A percentile compares a stretch with the other conserved stretches of the same genome.
These are phyloP conservation scores for Trypanosoma lewisi DNA, from an alignment of 208 protist genomes.

Conservation along the genomic window DNA sequence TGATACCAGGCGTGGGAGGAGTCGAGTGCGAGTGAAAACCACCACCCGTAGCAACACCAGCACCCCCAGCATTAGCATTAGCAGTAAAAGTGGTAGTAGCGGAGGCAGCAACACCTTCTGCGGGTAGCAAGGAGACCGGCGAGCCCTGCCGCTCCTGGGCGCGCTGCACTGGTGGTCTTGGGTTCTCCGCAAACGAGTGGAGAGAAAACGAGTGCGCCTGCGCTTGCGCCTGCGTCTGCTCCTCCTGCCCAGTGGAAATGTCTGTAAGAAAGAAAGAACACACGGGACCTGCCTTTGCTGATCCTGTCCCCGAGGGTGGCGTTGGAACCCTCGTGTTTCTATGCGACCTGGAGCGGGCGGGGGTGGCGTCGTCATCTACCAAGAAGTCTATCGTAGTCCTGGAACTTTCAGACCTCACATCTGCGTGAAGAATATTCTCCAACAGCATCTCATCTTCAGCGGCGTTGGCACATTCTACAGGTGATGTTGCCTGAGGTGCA, in stretches of 20 bases:
- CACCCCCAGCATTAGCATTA: too few species aligned
- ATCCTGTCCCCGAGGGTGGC: background rate
- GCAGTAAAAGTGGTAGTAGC: too few species aligned
- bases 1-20: too few species aligned
- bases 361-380: constrained; percentile 1
- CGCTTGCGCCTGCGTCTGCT: background rate
- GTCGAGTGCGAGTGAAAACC: too few species aligned
- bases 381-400: background rate
- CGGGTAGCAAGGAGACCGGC: background rate
- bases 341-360: constrained; percentile 18
- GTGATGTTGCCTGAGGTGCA: background rate
- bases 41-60: too few species aligned
- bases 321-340: background rate
- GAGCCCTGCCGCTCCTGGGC: background rate
- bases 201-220: background rate
- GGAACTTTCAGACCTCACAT: background rate
- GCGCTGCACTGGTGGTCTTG: background rate
- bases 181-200: background rate
- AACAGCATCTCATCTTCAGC: constrained; percentile 10
- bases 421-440: constrained; percentile 14
- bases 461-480: background rate
- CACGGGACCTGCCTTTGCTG: background rate
- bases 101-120: background rate
- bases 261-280: constrained; percentile 27
- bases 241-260: background rate